Conservation (phyloP, 2,329 filamentous ascomycete genomes). For the Trichoderma sp. region DNA sequence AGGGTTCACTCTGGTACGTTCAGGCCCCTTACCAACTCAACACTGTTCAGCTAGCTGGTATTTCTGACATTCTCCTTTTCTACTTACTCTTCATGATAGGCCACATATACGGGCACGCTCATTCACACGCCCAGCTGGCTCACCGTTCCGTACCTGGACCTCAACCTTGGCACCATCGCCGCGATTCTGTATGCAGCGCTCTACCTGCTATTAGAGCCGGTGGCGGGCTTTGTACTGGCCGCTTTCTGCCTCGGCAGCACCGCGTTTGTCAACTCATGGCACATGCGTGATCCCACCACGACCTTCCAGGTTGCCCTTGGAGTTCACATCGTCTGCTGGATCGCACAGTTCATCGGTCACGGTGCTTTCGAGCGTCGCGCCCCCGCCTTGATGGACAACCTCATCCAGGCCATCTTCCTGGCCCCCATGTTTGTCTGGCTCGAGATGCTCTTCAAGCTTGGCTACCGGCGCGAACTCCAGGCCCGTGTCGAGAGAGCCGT, state of each 20-base stretch:
- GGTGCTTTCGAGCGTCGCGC: slow-evolving; percentile 85
- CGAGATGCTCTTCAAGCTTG: slow-evolving; percentile 85
- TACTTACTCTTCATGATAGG: slow-evolving; percentile 45
- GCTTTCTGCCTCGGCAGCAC: slow-evolving; percentile 75
- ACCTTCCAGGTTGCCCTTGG: slow-evolving; percentile 62
- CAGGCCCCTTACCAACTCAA: not conserved
- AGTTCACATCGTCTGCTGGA: slow-evolving; percentile 75
- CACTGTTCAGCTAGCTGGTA: not conserved
- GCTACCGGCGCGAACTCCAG: slow-evolving; percentile 87
- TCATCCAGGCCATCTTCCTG: slow-evolving; percentile 87
- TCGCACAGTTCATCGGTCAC: slow-evolving; percentile 89
- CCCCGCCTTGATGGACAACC: slow-evolving; percentile 86
- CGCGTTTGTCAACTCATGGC: slow-evolving; percentile 74
- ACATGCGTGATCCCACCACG: slow-evolving; percentile 55
- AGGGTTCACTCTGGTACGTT: slow-evolving; percentile 68
- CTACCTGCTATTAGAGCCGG: slow-evolving; percentile 91
- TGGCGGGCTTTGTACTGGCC: slow-evolving; percentile 78
- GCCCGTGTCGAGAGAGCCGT: slow-evolving; percentile 77
- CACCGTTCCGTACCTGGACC: slow-evolving; percentile 66
- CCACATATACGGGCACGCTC: slow-evolving; percentile 63
- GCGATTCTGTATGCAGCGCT: slow-evolving; percentile 72
- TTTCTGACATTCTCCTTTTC: slow-evolving; percentile 22
- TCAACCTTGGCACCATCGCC: slow-evolving; percentile 66
- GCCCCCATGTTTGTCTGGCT: slow-evolving; percentile 98
- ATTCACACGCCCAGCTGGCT: slow-evolving; percentile 68